Percentiles rank a stretch among this genome's conserved stretches.
Evolutionary conservation across 148 eudicot genomes (phyloP).

Genomic region (Polygonum maritimum): DNA sequence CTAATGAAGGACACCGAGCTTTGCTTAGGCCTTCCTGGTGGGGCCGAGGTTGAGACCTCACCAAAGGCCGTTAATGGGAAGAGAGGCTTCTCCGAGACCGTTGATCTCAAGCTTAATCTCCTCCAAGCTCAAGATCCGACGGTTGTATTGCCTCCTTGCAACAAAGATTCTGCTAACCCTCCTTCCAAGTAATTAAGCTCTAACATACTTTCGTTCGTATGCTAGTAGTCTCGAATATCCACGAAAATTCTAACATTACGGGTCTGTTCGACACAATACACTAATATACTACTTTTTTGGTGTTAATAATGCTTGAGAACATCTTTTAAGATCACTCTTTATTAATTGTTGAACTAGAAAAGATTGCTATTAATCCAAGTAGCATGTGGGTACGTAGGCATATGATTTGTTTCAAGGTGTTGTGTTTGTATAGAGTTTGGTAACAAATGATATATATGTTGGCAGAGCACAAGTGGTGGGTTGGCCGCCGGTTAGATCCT

Average conservation of each 20-base stretch:
- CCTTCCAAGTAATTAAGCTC: conserved; percentile 5
- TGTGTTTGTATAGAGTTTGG: neutral
- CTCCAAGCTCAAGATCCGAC: conserved; percentile 2
- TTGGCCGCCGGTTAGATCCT: conserved; percentile 50
- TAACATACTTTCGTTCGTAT: neutral
- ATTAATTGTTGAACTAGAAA: neutral
- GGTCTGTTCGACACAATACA: too few relatives aligned
- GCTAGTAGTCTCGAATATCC: too few relatives aligned
- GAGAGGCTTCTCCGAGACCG: conserved; percentile 56
- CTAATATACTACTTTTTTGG: too few relatives aligned
- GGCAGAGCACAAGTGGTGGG: conserved; percentile 50
- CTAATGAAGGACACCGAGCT: conserved; percentile 42
- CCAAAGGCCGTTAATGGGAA: conserved; percentile 29
- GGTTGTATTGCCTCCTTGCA: conserved; percentile 28
- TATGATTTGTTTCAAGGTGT: too few relatives aligned
- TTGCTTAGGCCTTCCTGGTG: conserved; percentile 47
- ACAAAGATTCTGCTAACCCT: neutral
- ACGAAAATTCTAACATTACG: neutral
- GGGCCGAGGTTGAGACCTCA: conserved; percentile 11
- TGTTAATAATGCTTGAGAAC: too few relatives aligned
- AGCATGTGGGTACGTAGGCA: too few relatives aligned
- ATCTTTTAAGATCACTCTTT: neutral
- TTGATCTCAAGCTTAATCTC: conserved; percentile 44
- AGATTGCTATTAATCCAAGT: too few relatives aligned
- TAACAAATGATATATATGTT: conserved; percentile 16